Evolutionary conservation across 305 asterid genomes (phyloP).

Genomic region (Fraxinus floribunda): DNA sequence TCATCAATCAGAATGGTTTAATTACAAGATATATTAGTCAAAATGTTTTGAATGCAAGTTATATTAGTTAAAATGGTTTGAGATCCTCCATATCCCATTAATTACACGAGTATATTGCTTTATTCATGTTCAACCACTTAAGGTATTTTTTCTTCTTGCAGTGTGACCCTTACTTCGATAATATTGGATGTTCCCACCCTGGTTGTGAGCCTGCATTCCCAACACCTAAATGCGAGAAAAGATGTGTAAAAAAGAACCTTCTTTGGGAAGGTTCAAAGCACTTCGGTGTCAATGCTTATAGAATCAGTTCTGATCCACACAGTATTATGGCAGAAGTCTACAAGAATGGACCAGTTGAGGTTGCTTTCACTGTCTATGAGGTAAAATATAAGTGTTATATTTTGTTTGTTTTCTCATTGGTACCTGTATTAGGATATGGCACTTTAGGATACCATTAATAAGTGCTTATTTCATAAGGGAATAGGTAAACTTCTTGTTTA

Average conservation of each 20-base stretch:
- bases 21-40: slow-evolving; percentile 2
- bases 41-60: slow-evolving; percentile 1
- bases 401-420: not conserved
- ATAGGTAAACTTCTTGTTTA: not conserved
- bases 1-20: not conserved
- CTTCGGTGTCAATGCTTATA: slow-evolving; percentile 54
- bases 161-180: slow-evolving; percentile 97
- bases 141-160: slow-evolving; percentile 35
- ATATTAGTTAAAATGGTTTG: not conserved
- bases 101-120: not conserved
- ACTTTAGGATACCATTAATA: not conserved
- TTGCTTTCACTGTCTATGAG: slow-evolving; percentile 88
- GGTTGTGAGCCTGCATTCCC: slow-evolving; percentile 89
- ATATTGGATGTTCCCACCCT: slow-evolving; percentile 86
- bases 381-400: slow-evolving; percentile 36
- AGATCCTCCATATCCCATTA: not conserved
- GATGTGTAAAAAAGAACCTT: slow-evolving; percentile 61
- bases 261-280: slow-evolving; percentile 73
- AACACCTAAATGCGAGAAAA: slow-evolving; percentile 69
- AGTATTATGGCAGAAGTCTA: slow-evolving; percentile 83
- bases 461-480: not conserved
- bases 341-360: slow-evolving; percentile 89
- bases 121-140: slow-evolving; percentile 2
- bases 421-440: not conserved
- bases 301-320: slow-evolving; percentile 62